phyloP scores from a whole-genome alignment of 257 asterid genomes.

The Anisodus acutangulus region DNA sequence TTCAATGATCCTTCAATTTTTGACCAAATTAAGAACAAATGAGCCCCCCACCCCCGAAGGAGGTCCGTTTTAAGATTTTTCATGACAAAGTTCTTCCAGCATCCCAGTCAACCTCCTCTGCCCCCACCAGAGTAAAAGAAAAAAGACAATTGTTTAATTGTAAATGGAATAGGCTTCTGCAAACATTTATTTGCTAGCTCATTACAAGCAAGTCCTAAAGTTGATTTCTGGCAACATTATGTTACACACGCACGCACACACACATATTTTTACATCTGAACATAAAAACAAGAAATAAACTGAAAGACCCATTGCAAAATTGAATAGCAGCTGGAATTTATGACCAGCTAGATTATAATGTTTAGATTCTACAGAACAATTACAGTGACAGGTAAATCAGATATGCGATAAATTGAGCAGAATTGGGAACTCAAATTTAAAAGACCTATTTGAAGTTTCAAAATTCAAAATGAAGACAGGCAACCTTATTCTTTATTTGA shows the following conservation, averaged over 20 bases:
- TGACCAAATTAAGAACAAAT: neutral
- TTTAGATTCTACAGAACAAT: conserved; percentile 16
- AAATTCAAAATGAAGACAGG: neutral
- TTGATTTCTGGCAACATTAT: conserved; percentile 13
- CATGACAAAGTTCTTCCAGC: neutral
- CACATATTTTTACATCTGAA: conserved; percentile 1
- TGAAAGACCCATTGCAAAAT: neutral
- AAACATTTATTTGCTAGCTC: conserved; percentile 10
- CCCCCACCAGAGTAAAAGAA: neutral
- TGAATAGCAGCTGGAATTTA: neutral
- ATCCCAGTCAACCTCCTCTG: conserved; percentile 17
- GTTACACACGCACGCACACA: neutral
- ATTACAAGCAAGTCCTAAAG: conserved; percentile 17
- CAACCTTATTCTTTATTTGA: neutral
- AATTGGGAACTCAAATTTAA: conserved; percentile 20
- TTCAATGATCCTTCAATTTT: conserved; percentile 15
- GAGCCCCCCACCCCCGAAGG: neutral
- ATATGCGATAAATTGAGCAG: neutral
- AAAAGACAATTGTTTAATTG: neutral
- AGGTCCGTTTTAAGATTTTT: neutral
- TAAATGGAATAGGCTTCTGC: conserved; percentile 15
- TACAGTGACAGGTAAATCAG: neutral
- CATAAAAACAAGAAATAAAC: conserved; percentile 1
- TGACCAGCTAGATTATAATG: neutral
- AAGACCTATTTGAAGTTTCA: conserved; percentile 14